Evolutionary conservation across 1,139 yeast genomes (phyloP).

Genomic region (Meyerozyma guilliermondii): DNA sequence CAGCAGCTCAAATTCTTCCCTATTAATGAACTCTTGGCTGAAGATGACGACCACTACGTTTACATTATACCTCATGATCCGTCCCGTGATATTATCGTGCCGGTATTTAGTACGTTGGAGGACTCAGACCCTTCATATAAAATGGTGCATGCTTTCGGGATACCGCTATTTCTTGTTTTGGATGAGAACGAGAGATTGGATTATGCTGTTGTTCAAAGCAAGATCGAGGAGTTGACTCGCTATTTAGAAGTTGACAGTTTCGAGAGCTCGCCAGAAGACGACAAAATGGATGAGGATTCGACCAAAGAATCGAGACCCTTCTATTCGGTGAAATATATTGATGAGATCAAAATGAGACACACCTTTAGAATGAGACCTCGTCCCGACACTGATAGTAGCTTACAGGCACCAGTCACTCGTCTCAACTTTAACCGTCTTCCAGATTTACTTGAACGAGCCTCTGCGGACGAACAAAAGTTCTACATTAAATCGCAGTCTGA

Average conservation of each 20-base stretch:
- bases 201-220: conserved; percentile 51
- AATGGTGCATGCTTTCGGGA: conserved; percentile 47
- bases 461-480: conserved; percentile 12
- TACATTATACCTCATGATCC: conserved; percentile 57
- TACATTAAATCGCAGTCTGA: conserved; percentile 10
- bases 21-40: conserved; percentile 62
- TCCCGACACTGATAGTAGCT: not conserved
- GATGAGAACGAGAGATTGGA: conserved; percentile 39
- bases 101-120: conserved; percentile 56
- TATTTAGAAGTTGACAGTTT: conserved; percentile 9
- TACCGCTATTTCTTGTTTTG: conserved; percentile 69
- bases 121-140: conserved; percentile 38
- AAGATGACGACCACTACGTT: conserved; percentile 60
- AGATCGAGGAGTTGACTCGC: conserved; percentile 41
- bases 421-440: conserved; percentile 2
- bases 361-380: not conserved
- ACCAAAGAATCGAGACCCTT: conserved; percentile 6
- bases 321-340: not conserved
- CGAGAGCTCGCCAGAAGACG: conserved; percentile 4
- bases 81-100: conserved; percentile 50
- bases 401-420: not conserved
- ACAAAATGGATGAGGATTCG: conserved; percentile 8
- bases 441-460: not conserved
- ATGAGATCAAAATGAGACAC: not conserved
- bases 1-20: conserved; percentile 61